Evolutionary conservation across 148 eudicot genomes (phyloP), one percentile per base, ranked within the genome.

Genomic region (Nyssa sinensis): DNA sequence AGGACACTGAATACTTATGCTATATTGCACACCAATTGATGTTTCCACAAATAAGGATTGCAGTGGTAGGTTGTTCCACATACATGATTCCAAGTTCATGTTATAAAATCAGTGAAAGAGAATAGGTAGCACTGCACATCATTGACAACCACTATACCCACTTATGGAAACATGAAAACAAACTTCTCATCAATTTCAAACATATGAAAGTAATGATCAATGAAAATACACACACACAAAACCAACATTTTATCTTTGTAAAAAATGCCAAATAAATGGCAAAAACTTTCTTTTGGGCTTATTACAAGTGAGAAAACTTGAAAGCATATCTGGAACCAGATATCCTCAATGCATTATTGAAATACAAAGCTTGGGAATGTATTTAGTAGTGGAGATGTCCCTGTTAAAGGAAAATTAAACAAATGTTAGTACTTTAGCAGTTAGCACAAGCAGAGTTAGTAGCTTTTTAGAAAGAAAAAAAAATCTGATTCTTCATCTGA

Each of bases 351-450:
- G 80, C 88, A 84, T 0, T 96, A 91, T 78, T 89, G 84, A 77
- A 93, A 93, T 62, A 93, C 96, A 77, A 93, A 93, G 90, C 98
- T 93, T 12, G 98, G 98, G 79, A 93, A 93, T 47, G 98, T 89
- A n/a, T n/a, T n/a, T n/a, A n/a, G n/a, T n/a, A 35, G 91, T 91
- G 6, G 98, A 91, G 39, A 93, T 91, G 82, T 93, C 98, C 89
- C 96, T 93, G 91, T 53, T 61, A 59, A 69, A 33, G 5, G 57
- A 65, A 71, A 73, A 35, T 24, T 32, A 59, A 53, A 32, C 1
- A 49, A n/a, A 65, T 13, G 12, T 75, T 55, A 49, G 62, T 53
- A 60, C 25, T 27, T n/a, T n/a, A n/a, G n/a, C n/a, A n/a, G n/a
- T 35, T 4, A 60, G 57, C 34, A 37, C 25, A 37, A 24, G 1